Base-by-base conservation (phyloP, 2,329 filamentous ascomycete species). In the Colletotrichum euphorbiae region DNA sequence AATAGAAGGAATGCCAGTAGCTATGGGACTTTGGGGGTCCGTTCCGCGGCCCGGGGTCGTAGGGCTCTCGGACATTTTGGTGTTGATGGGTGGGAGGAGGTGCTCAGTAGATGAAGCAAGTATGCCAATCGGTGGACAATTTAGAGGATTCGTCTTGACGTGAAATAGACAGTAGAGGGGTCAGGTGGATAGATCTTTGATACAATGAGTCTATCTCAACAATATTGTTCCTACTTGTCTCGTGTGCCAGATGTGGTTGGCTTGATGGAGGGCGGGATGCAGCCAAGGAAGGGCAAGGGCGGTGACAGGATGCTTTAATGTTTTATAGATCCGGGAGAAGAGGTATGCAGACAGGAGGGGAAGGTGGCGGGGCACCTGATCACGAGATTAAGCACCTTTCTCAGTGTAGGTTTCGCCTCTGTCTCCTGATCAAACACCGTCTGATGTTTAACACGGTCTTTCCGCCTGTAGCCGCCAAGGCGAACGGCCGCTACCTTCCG, bases 361-460 rank as follows among this genome's bases (percentile, higher is more conserved):
- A 48, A 55, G 33, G 66, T 38, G 66, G 54, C 48, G 54, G 66
- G 61, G 61, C 36, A 48, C 21, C 38, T 43, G 48, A 48, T 64
- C 61, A 69, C 62, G 50, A 64, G 61, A 55, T 55, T 46, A 56
- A 42, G 24, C 52, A 43, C 40, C 33, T 33, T 43, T 28, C 38
- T n/a, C n/a, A n/a, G n/a, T n/a, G n/a, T 55, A 43, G 54, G 61
- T 69, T 69, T 69, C 66, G 66, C 61, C 33, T 50, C 61, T 43
- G 66, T 60, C 48, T 69, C 66, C 42, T 66, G 54, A 60, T 69
- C 61, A 69, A 66, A 69, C 66, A 69, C 66, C 54, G 48, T 69
- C 66, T 66, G 66, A 69, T 69, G 54, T 60, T 19, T 42, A 50
- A 40, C 19, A 46, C 15, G 13, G 43, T 43, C 13, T 40, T 52